Evolutionary conservation across 2,329 filamentous ascomycete species (phyloP), one percentile per base, ranked within the genome.

Genomic region (Coniochaeta ligniaria): DNA sequence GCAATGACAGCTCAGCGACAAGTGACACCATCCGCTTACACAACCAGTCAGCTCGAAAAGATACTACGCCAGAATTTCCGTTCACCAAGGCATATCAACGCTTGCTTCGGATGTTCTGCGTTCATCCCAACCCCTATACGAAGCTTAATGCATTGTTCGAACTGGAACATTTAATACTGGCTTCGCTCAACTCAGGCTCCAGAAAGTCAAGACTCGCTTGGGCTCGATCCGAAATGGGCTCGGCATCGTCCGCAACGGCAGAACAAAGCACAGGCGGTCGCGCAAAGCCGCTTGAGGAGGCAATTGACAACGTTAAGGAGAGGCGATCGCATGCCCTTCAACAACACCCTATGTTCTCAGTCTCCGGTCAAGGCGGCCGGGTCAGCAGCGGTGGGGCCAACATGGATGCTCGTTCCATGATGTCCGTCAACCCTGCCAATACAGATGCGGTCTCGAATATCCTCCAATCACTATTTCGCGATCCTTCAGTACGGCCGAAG

Each of bases 71-170:
- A 1, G 86, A 90, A 43, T 96, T 96, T 67, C 90, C 91, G 0
- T 97, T 94, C 70, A 85, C 85, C 58, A 85, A 86, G 65, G 90
- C 92, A 0, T 97, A 96, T 70, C 82, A 86, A 65, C 86, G 88
- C 14, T 80, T 98, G 1, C 79, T 98, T 35, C 87, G 86, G 64
- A 92, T 92, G 76, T 96, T 99, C 66, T 92, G 91, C 47, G 90
- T 93, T 4, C 91, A 96, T 65, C 90, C 91, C 0, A 96, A 95
- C 69, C 95, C 95, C 0, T 90, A 90, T 66, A 83, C 85, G 24
- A 99, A 99, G 74, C 82, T 99, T 14, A 88, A 89, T 65, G 89
- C 91, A 0, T 78, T 98, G 5, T 87, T 89, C 63, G 92, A 97
- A 71, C 80, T 99, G 6, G 88, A 96, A 69, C 85, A 89, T 47